Percentiles rank a stretch among this genome's conserved stretches.
Evolutionary conservation across 2,329 filamentous ascomycete species (phyloP).

Genomic region (Trichoderma atroviride): DNA sequence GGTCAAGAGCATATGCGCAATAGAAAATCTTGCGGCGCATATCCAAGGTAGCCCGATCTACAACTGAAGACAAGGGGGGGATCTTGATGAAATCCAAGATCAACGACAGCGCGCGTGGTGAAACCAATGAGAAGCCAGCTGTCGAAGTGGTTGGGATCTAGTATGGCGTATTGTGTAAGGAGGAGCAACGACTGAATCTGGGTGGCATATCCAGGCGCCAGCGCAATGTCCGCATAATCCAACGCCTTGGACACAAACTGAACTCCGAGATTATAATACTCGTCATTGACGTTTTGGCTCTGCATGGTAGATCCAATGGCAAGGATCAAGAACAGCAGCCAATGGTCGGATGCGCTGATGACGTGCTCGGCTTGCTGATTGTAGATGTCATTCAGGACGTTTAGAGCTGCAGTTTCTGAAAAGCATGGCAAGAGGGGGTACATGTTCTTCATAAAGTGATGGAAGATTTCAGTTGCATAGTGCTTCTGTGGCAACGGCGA

Average conservation of each 20-base stretch:
- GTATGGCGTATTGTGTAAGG: constrained; percentile 84
- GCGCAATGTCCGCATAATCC: constrained; percentile 75
- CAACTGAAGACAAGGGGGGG: constrained; percentile 70
- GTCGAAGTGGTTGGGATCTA: constrained; percentile 89
- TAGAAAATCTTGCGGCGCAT: constrained; percentile 83
- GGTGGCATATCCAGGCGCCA: constrained; percentile 79
- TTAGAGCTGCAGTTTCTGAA: constrained; percentile 75
- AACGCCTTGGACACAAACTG: constrained; percentile 67
- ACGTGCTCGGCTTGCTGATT: constrained; percentile 70
- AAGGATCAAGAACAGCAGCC: constrained; percentile 85
- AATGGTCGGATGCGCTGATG: constrained; percentile 73
- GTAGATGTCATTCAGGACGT: constrained; percentile 72
- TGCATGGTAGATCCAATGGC: constrained; percentile 78
- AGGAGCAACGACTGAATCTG: constrained; percentile 88
- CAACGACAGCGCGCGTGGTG: constrained; percentile 82
- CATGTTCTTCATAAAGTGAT: constrained; percentile 83
- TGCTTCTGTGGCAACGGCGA: constrained; percentile 71
- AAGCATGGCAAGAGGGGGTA: constrained; percentile 82
- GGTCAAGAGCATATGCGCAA: constrained; percentile 86
- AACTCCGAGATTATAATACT: constrained; percentile 60
- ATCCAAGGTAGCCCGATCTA: constrained; percentile 71
- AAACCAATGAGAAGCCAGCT: constrained; percentile 93
- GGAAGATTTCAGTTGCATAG: constrained; percentile 67
- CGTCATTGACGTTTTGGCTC: constrained; percentile 69
- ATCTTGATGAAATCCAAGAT: constrained; percentile 92